These are phyloP conservation scores for Gymnopilus dilepis DNA, from an alignment of 768 basidiomycete genomes.

Conservation along the genomic window DNA sequence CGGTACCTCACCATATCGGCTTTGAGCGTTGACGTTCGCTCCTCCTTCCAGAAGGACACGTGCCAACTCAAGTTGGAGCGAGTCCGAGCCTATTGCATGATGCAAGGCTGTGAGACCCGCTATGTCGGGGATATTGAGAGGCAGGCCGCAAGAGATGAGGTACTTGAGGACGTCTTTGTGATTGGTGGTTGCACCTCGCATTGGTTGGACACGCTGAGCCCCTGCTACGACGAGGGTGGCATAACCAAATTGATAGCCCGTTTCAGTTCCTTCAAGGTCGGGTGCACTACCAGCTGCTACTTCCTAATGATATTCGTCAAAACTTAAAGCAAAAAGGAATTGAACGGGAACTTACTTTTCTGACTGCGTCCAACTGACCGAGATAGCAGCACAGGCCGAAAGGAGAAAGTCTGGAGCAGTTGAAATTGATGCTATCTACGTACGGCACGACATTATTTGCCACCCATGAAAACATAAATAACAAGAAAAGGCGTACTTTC, in stretches of 20 bases:
- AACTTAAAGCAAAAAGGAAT: not conserved
- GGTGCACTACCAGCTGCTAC: constrained; percentile 40
- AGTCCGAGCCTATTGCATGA: constrained; percentile 42
- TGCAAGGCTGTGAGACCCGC: constrained; percentile 55
- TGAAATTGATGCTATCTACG: constrained; percentile 34
- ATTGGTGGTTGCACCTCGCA: not conserved
- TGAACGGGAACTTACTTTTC: constrained; percentile 21
- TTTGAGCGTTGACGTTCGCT: constrained; percentile 54
- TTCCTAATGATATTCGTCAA: constrained; percentile 19
- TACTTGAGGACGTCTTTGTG: constrained; percentile 40
- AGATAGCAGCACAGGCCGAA: constrained; percentile 35
- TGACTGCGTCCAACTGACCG: constrained; percentile 28
- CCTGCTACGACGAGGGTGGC: constrained; percentile 45
- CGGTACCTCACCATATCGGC: constrained; percentile 53
- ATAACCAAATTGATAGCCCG: constrained; percentile 49
- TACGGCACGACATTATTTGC: not conserved
- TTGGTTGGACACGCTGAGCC: constrained; percentile 38
- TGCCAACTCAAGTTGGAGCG: constrained; percentile 35
- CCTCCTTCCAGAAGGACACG: constrained; percentile 48
- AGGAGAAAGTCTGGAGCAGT: constrained; percentile 28
- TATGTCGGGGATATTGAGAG: constrained; percentile 49
- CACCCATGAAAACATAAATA: not conserved
- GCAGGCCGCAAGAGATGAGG: constrained; percentile 47
- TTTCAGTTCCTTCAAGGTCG: constrained; percentile 44
- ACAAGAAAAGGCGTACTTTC: constrained; percentile 23